phyloP scores from a whole-genome alignment of 495 filamentous ascomycete species.

The Aspergillus ostianus region DNA sequence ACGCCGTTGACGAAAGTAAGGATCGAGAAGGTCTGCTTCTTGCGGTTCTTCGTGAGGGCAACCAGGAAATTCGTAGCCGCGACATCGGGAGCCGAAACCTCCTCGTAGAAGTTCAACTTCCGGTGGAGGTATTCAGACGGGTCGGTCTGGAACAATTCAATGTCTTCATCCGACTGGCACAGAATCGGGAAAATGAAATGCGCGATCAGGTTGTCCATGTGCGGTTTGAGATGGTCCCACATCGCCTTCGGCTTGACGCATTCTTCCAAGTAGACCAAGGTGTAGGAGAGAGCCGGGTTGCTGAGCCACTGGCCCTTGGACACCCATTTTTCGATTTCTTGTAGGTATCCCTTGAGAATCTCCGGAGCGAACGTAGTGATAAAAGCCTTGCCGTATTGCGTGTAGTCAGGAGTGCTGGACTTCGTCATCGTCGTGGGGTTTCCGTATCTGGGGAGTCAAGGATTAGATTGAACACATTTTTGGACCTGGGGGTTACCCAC shows the following conservation, averaged over 20 bases:
- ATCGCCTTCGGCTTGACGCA: conserved; percentile 96
- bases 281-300: conserved; percentile 88
- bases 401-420: conserved; percentile 66
- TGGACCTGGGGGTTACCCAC: conserved; percentile 43
- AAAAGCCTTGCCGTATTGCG: conserved; percentile 82
- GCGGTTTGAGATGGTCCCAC: conserved; percentile 91
- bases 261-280: conserved; percentile 89
- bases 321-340: conserved; percentile 95
- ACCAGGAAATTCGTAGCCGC: conserved; percentile 96
- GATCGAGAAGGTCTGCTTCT: conserved; percentile 93
- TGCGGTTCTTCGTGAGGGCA: conserved; percentile 86
- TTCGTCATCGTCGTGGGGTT: conserved; percentile 71
- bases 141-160: conserved; percentile 90
- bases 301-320: conserved; percentile 92
- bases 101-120: conserved; percentile 97
- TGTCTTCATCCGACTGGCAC: conserved; percentile 87
- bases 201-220: conserved; percentile 85
- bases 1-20: conserved; percentile 90
- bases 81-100: conserved; percentile 92
- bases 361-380: conserved; percentile 89
- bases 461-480: conserved; percentile 9
- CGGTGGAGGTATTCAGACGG: conserved; percentile 95
- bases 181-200: conserved; percentile 94
- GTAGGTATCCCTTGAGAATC: conserved; percentile 88
- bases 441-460: conserved; percentile 65